These are phyloP conservation scores for Vicia faba DNA, from an alignment of 306 rosid species.

Conservation along the genomic window DNA sequence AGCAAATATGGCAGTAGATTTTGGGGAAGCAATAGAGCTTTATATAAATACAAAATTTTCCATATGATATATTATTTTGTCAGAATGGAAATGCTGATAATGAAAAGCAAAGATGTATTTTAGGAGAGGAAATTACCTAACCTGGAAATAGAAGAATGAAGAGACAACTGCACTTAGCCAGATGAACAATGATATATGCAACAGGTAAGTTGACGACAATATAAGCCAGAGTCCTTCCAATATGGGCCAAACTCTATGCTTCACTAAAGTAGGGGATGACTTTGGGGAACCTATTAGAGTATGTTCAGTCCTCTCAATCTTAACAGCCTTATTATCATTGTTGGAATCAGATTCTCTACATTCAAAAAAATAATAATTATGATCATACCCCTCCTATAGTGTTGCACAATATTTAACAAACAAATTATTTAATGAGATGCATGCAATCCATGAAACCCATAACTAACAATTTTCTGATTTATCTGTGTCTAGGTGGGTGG, in stretches of 20 bases:
- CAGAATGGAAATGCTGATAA: slow-evolving; percentile 11
- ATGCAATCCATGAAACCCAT: slow-evolving; percentile 1
- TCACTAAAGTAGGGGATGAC: slow-evolving; percentile 47
- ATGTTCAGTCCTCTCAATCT: slow-evolving; percentile 43
- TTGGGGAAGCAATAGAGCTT: slow-evolving; percentile 15
- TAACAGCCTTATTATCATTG: slow-evolving; percentile 48
- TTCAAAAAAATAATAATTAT: slow-evolving; percentile 32
- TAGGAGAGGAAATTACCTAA: slow-evolving; percentile 35
- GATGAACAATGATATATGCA: slow-evolving; percentile 77
- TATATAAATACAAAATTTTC: neutral
- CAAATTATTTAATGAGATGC: slow-evolving; percentile 22
- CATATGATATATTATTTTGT: slow-evolving; percentile 8
- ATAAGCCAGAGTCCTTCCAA: slow-evolving; percentile 87
- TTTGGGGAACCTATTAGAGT: slow-evolving; percentile 53
- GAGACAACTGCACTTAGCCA: slow-evolving; percentile 95
- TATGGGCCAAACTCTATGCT: slow-evolving; percentile 70
- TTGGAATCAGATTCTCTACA: slow-evolving; percentile 60
- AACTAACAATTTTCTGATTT: neutral
- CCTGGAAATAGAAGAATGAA: slow-evolving; percentile 96
- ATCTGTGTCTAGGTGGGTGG: neutral
- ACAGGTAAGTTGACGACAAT: slow-evolving; percentile 78
- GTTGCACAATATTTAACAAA: neutral
- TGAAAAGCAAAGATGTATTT: slow-evolving; percentile 25
- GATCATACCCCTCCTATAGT: slow-evolving; percentile 15
- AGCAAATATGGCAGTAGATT: slow-evolving; percentile 10